Percentiles rank a stretch among this genome's conserved stretches.
These are phyloP conservation scores for Bertia moriformis DNA, from an alignment of 2,329 filamentous ascomycete genomes.

Conservation along the genomic window DNA sequence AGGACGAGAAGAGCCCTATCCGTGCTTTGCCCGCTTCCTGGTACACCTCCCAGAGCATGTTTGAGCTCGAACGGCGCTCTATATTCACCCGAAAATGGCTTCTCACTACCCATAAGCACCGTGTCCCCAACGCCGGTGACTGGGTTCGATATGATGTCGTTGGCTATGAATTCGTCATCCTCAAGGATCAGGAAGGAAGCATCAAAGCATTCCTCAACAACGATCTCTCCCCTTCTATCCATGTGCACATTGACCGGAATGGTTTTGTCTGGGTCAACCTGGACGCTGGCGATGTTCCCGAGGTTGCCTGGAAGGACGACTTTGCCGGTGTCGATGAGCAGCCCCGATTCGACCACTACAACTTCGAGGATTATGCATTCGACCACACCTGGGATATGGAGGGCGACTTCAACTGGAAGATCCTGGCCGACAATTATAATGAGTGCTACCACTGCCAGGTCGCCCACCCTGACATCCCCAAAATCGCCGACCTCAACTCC, in stretches of 20 bases:
- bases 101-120: neutral
- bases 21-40: neutral
- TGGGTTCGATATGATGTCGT: neutral
- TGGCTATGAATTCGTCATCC: neutral
- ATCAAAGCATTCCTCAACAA: neutral
- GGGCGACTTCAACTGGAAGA: neutral
- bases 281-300: neutral
- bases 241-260: neutral
- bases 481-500: neutral
- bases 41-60: neutral
- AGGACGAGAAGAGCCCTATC: neutral
- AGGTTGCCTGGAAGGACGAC: neutral
- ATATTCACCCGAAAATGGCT: neutral
- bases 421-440: neutral
- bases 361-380: neutral
- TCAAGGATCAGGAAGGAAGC: neutral
- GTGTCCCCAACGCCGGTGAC: neutral
- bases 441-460: neutral
- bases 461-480: neutral
- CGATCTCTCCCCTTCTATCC: constrained; percentile 4
- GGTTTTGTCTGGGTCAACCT: neutral
- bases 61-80: neutral
- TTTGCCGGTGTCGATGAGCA: neutral
- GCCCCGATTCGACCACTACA: neutral
- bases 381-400: neutral